Percentiles rank a stretch among this genome's conserved stretches.
phyloP scores from a whole-genome alignment of 768 basidiomycete species.

The Paxillus rubicundulus region DNA sequence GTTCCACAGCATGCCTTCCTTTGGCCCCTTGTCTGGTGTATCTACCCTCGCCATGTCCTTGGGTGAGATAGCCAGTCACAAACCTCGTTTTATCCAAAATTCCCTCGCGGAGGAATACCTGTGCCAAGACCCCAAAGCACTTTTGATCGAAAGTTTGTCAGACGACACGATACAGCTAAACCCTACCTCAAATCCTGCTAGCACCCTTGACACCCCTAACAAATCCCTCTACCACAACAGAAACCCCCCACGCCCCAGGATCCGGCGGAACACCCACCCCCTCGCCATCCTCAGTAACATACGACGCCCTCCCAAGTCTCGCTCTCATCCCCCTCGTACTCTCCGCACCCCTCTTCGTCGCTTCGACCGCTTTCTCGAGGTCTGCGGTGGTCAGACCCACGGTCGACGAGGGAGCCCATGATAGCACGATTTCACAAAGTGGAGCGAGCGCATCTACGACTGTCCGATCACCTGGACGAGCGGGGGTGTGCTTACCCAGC shows the following conservation, averaged over 20 bases:
- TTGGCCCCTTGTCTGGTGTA: too few species aligned
- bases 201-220: constrained; percentile 12
- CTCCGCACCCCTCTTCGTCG: constrained; percentile 44
- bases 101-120: too few species aligned
- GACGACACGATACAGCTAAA: too few species aligned
- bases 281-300: constrained; percentile 35
- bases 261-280: constrained; percentile 41
- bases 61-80: too few species aligned
- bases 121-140: too few species aligned
- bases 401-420: neutral
- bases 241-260: constrained; percentile 57
- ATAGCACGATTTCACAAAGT: constrained; percentile 35
- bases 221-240: constrained; percentile 41
- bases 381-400: neutral
- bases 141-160: too few species aligned
- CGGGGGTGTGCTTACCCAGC: constrained; percentile 45
- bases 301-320: constrained; percentile 49
- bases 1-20: too few species aligned
- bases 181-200: neutral
- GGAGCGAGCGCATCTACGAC: constrained; percentile 53
- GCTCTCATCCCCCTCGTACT: constrained; percentile 47
- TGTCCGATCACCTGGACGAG: constrained; percentile 54
- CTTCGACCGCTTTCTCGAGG: constrained; percentile 21
- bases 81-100: too few species aligned
- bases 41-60: too few species aligned